phyloP scores from a whole-genome alignment of 2,329 filamentous ascomycete genomes.

The Xylariaceae sp. region DNA sequence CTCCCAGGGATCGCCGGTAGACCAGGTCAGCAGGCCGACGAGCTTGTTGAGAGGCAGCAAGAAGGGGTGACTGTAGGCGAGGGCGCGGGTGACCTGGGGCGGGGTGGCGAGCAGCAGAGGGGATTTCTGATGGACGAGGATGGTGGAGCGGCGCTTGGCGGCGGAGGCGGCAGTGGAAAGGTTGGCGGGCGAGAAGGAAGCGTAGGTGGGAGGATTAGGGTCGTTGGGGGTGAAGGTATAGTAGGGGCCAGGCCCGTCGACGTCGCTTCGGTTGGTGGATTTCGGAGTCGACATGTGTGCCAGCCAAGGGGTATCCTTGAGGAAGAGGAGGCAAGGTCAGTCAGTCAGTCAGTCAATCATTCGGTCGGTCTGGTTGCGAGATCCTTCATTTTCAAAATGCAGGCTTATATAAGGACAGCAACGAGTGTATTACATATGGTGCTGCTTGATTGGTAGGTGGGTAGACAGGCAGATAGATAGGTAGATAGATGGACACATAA shows the following conservation, averaged over 20 bases:
- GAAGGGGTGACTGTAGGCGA: conserved; percentile 96
- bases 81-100: conserved; percentile 87
- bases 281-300: conserved; percentile 54
- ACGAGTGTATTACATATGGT: neutral
- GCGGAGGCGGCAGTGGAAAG: conserved; percentile 65
- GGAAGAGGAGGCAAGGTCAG: conserved; percentile 21
- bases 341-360: neutral
- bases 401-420: neutral
- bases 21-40: conserved; percentile 89
- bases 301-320: conserved; percentile 55
- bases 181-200: conserved; percentile 85
- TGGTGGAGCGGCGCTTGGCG: conserved; percentile 80
- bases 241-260: conserved; percentile 40
- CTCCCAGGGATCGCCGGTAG: conserved; percentile 91
- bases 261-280: conserved; percentile 41
- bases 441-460: neutral
- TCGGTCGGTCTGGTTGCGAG: neutral
- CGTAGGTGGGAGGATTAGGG: conserved; percentile 69
- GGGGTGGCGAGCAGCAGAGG: conserved; percentile 91
- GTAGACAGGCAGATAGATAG: no score
- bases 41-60: conserved; percentile 85
- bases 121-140: conserved; percentile 96
- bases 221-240: conserved; percentile 39
- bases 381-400: neutral
- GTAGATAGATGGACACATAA: neutral